phyloP scores from a whole-genome alignment of 352 stramenopile species.

The Phytophthora hibernalis region DNA sequence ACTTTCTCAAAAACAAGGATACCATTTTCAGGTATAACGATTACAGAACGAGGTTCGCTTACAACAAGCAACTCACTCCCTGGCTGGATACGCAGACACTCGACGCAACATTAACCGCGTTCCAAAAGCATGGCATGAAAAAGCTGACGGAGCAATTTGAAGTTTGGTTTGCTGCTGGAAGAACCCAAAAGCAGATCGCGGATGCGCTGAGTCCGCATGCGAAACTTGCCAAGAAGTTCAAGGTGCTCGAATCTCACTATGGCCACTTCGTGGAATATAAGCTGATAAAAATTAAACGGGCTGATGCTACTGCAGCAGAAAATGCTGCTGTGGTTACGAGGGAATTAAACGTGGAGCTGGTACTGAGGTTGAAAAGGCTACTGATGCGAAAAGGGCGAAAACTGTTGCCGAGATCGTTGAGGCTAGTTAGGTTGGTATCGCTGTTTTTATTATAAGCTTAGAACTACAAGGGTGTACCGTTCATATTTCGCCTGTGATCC shows the following conservation, averaged over 20 bases:
- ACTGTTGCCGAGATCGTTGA: too few relatives aligned
- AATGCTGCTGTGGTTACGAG: too few relatives aligned
- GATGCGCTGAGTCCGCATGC: not conserved
- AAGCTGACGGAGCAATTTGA: not conserved
- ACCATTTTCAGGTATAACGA: constrained; percentile 8
- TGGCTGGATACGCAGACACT: constrained; percentile 10
- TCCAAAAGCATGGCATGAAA: not conserved
- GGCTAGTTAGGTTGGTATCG: too few relatives aligned
- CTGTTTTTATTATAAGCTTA: too few relatives aligned
- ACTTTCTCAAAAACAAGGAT: constrained; percentile 5
- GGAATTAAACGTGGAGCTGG: too few relatives aligned
- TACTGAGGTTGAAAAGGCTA: not conserved
- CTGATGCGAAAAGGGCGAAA: too few relatives aligned
- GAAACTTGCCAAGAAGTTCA: not conserved
- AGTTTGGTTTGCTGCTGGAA: not conserved
- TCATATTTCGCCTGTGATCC: too few relatives aligned
- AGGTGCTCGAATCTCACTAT: not conserved
- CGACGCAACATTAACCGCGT: not conserved
- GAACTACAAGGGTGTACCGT: too few relatives aligned
- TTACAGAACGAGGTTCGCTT: not conserved
- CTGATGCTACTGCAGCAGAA: too few relatives aligned
- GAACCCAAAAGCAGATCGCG: not conserved
- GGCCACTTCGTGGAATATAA: not conserved
- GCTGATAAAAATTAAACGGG: not conserved
- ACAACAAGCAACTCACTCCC: not conserved